These are phyloP conservation scores for Coemansia sp. DNA, from an alignment of 192 early-diverging fungal genomes.

Conservation along the genomic window DNA sequence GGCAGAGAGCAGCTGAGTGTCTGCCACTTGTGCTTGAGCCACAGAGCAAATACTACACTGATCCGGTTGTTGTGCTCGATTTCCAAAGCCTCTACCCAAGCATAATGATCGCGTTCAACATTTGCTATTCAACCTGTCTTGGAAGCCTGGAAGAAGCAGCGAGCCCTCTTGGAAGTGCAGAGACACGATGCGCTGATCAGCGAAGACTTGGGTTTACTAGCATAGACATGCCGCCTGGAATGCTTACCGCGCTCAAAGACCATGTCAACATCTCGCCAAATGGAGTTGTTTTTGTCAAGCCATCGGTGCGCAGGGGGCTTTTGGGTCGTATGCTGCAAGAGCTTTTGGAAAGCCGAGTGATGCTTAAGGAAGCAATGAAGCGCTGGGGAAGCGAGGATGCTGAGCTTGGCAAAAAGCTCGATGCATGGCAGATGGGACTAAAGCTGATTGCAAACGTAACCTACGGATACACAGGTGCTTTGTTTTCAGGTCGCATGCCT, in stretches of 20 bases:
- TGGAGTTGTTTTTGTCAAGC: slow-evolving; percentile 83
- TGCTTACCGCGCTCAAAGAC: slow-evolving; percentile 66
- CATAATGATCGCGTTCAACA: slow-evolving; percentile 96
- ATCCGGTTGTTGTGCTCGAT: slow-evolving; percentile 86
- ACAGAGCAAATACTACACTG: slow-evolving; percentile 73
- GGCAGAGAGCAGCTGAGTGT: slow-evolving; percentile 76
- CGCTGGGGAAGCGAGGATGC: slow-evolving; percentile 38
- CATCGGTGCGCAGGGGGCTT: slow-evolving; percentile 73
- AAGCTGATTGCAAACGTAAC: slow-evolving; percentile 95
- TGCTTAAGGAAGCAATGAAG: slow-evolving; percentile 88
- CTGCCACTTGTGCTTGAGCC: slow-evolving; percentile 92
- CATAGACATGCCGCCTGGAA: slow-evolving; percentile 60
- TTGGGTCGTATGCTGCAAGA: slow-evolving; percentile 82
- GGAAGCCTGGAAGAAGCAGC: slow-evolving; percentile 53
- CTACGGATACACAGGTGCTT: slow-evolving; percentile 83
- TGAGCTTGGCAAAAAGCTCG: slow-evolving; percentile 64
- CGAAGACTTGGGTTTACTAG: slow-evolving; percentile 66
- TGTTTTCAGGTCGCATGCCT: slow-evolving; percentile 89
- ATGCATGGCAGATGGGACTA: slow-evolving; percentile 81
- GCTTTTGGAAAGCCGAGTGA: slow-evolving; percentile 83
- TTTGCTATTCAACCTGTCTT: slow-evolving; percentile 90
- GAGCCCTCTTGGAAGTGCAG: slow-evolving; percentile 1
- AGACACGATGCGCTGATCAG: slow-evolving; percentile 5
- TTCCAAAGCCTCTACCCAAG: slow-evolving; percentile 95
- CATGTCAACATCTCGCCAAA: slow-evolving; percentile 79